Base-by-base conservation (phyloP, 345 rosid species). In the Citrus medica region DNA sequence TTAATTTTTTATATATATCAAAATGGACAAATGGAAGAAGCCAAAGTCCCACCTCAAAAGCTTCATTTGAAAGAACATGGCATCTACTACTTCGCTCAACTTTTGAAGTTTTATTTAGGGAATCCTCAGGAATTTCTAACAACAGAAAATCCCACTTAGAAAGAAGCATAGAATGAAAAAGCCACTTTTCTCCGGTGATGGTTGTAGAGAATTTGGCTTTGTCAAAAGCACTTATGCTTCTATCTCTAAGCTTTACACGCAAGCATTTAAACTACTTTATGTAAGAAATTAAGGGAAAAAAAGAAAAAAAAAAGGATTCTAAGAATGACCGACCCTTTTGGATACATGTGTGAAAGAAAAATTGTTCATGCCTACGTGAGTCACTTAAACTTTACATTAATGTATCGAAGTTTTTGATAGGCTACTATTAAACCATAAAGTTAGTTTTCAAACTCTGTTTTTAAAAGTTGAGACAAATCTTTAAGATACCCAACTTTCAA, bases 41-140 rank as follows among this genome's bases (percentile, higher is more conserved):
- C 83, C 81, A 84, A 85, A 81, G 46, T 71, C 79, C 84, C 83
- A 78, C 82, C 82, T 83, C 77, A 80, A 85, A 90, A 85, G 81
- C 78, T 67, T 79, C 62, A 53, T 77, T 79, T 79, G 76, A 80
- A 80, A 74, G 59, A 76, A 71, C 74, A 73, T 79, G 84, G 82
- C 89, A 79, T 79, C 78, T 76, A 37, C 64, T 69, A 40, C 73
- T 63, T 30, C 53, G 58, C 62, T 74, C 22, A 59, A 70, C 78
- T 82, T 83, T 81, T 71, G 55, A 67, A 61, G 33, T 65, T 78
- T 76, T 79, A 46, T 46, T 46, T 65, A 68, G 84, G 78, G 87
- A 79, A 83, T 84, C 83, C 85, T 87, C 83, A 76, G 82, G 83
- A 71, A 65, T 37, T 84, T 74, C 82, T 76, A 78, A 77, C 82